Percentiles rank a stretch among this genome's conserved stretches.
These are phyloP conservation scores for Lichtheimia corymbifera DNA, from an alignment of 371 early-diverging fungal genomes.

Conservation along the genomic window DNA sequence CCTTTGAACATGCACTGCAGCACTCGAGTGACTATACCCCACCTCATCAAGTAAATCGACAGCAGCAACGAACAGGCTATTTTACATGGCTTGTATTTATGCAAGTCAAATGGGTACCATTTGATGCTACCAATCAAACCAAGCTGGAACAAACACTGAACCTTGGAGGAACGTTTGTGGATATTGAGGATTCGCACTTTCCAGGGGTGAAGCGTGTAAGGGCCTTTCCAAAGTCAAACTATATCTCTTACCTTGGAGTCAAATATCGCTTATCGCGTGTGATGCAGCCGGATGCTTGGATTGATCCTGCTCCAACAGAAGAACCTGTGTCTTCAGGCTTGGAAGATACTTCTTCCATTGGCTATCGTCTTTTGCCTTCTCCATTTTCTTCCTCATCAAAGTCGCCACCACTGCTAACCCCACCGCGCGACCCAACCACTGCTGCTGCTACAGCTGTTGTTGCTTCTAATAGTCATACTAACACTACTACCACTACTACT, in stretches of 20 bases:
- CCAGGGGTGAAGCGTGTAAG: conserved; percentile 49
- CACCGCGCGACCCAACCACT: too few relatives aligned
- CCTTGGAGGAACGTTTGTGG: conserved; percentile 52
- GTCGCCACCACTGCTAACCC: too few relatives aligned
- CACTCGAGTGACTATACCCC: conserved; percentile 27
- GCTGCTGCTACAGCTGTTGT: too few relatives aligned
- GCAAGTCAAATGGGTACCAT: conserved; percentile 45
- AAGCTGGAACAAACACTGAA: conserved; percentile 48
- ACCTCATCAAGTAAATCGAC: conserved; percentile 7
- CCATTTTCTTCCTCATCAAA: too few relatives aligned
- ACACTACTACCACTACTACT: too few relatives aligned
- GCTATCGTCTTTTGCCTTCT: too few relatives aligned
- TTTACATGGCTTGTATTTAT: conserved; percentile 53
- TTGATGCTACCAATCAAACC: conserved; percentile 40
- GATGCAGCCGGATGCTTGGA: conserved; percentile 46
- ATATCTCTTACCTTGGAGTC: conserved; percentile 47
- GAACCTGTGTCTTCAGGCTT: too few relatives aligned
- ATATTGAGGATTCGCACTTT: conserved; percentile 45
- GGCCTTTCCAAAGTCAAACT: conserved; percentile 50
- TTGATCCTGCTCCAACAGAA: conserved; percentile 16
- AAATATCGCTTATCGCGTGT: conserved; percentile 52
- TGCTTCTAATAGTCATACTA: too few relatives aligned
- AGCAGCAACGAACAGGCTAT: conserved; percentile 22
- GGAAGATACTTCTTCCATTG: too few relatives aligned
- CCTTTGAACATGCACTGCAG: conserved; percentile 38